These are phyloP conservation scores for Sextonia rubra DNA, from an alignment of 164 flowering plant genomes.

Conservation along the genomic window DNA sequence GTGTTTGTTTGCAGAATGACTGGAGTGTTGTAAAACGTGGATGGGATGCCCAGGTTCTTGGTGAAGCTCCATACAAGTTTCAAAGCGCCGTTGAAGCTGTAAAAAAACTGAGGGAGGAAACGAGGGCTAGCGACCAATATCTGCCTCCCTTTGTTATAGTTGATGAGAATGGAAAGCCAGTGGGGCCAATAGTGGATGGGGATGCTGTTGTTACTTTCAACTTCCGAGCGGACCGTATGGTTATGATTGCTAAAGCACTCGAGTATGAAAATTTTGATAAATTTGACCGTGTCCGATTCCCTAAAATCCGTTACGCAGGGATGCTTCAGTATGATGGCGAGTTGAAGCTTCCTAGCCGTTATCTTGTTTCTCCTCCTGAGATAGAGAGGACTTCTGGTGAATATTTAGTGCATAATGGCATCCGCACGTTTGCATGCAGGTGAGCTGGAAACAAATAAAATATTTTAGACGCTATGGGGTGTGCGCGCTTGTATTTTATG, in stretches of 20 bases:
- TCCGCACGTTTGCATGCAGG: constrained; percentile 98
- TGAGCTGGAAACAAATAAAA: constrained; percentile 13
- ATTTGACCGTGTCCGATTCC: constrained; percentile 85
- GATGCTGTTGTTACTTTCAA: constrained; percentile 97
- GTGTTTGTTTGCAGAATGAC: constrained; percentile 62
- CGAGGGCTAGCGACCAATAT: constrained; percentile 69
- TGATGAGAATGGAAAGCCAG: constrained; percentile 72
- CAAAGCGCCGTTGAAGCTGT: constrained; percentile 77
- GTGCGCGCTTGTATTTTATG: not conserved
- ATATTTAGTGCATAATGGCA: constrained; percentile 81
- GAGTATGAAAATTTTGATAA: constrained; percentile 82
- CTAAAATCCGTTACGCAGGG: constrained; percentile 92
- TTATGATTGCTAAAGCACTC: constrained; percentile 89
- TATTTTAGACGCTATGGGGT: not conserved
- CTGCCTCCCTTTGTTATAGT: constrained; percentile 94
- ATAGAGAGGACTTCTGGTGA: constrained; percentile 98
- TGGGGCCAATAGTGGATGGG: constrained; percentile 90
- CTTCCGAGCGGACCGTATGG: constrained; percentile 97
- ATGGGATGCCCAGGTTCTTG: constrained; percentile 99
- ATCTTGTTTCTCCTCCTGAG: constrained; percentile 94
- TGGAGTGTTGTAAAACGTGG: constrained; percentile 93
- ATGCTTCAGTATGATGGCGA: constrained; percentile 99
- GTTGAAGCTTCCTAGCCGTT: constrained; percentile 73
- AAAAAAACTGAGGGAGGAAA: constrained; percentile 59
- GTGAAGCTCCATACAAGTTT: constrained; percentile 95